Conservation (phyloP, 2,329 filamentous ascomycete species). For the Colletotrichum truncatum region DNA sequence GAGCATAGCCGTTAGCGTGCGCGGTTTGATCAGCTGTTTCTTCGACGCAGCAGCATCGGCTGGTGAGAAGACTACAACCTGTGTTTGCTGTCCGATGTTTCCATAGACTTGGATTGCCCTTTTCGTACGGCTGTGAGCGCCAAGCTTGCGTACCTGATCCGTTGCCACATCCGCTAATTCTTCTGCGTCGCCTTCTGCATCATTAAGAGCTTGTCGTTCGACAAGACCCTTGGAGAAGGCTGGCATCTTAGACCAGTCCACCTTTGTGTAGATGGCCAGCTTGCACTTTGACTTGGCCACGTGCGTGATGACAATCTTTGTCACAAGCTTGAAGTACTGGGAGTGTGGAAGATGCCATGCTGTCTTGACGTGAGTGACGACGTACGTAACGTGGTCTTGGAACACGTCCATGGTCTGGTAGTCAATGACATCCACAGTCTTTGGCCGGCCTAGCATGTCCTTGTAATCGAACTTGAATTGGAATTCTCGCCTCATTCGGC, state of each 20-base stretch:
- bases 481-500: slow-evolving; percentile 80
- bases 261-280: slow-evolving; percentile 84
- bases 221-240: slow-evolving; percentile 68
- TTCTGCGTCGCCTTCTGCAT: slow-evolving; percentile 76
- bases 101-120: slow-evolving; percentile 84
- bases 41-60: slow-evolving; percentile 54
- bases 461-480: slow-evolving; percentile 78
- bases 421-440: slow-evolving; percentile 75
- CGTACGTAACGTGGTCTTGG: slow-evolving; percentile 77
- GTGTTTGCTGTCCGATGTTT: slow-evolving; percentile 74
- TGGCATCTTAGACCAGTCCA: slow-evolving; percentile 84
- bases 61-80: slow-evolving; percentile 69
- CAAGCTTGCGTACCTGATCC: slow-evolving; percentile 80
- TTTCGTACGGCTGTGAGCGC: slow-evolving; percentile 77
- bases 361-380: slow-evolving; percentile 69
- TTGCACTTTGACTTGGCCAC: slow-evolving; percentile 92
- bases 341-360: slow-evolving; percentile 89
- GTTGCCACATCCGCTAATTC: slow-evolving; percentile 80
- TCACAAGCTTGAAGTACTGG: slow-evolving; percentile 81
- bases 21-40: slow-evolving; percentile 68
- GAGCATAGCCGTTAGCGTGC: slow-evolving; percentile 74
- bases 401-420: slow-evolving; percentile 87
- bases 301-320: slow-evolving; percentile 94
- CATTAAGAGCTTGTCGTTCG: slow-evolving; percentile 78
- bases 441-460: slow-evolving; percentile 71